These are phyloP conservation scores for Pythium plurisporium DNA, from an alignment of 352 stramenopile genomes.

Conservation along the genomic window DNA sequence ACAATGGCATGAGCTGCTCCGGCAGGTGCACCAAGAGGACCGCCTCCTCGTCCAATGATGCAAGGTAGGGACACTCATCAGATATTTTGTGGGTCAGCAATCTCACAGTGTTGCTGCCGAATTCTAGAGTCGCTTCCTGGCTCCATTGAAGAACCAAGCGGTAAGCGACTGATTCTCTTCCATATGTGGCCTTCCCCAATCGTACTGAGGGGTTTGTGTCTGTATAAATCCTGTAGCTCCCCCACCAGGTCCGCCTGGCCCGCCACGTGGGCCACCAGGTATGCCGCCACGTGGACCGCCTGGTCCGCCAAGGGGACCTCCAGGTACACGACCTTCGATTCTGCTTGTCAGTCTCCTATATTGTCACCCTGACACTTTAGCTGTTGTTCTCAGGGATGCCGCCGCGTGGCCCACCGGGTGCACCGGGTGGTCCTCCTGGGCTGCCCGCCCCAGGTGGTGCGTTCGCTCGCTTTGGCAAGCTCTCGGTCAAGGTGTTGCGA, in stretches of 20 bases:
- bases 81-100: neutral
- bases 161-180: conserved; percentile 1
- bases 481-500: conserved; percentile 88
- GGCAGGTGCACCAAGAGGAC: conserved; percentile 15
- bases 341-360: neutral
- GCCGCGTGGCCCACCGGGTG: conserved; percentile 29
- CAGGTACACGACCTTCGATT: conserved; percentile 9
- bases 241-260: conserved; percentile 18
- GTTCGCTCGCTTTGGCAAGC: conserved; percentile 88
- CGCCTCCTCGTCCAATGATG: conserved; percentile 22
- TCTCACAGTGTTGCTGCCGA: neutral
- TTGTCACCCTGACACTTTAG: conserved; percentile 6
- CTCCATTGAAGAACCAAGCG: conserved; percentile 8
- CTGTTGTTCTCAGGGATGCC: conserved; percentile 15
- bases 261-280: conserved; percentile 31
- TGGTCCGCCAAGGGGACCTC: conserved; percentile 13
- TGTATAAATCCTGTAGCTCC: conserved; percentile 14
- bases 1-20: neutral
- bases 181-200: no score
- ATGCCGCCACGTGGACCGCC: conserved; percentile 22
- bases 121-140: conserved; percentile 17
- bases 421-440: conserved; percentile 17
- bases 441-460: conserved; percentile 37
- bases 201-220: no score
- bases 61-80: conserved; percentile 5